Percentiles rank a stretch among this genome's conserved stretches.
These are phyloP conservation scores for Aspergillus felis DNA, from an alignment of 2,329 filamentous ascomycete species.

Conservation along the genomic window DNA sequence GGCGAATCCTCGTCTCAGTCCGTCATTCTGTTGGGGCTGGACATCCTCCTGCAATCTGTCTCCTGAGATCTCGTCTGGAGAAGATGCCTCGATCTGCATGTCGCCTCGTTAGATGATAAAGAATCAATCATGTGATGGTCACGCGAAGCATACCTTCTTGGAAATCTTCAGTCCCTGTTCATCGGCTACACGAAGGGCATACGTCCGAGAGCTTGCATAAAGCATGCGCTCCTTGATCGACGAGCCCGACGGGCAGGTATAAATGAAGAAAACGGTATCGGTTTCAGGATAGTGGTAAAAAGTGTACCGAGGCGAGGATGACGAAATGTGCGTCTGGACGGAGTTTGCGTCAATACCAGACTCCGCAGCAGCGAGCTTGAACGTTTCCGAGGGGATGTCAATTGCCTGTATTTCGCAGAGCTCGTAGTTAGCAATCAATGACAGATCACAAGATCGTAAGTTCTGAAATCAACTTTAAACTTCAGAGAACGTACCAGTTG, in stretches of 20 bases:
- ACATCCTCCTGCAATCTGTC: constrained; percentile 53
- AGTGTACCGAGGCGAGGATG: constrained; percentile 55
- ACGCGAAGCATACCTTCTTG: constrained; percentile 47
- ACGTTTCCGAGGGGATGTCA: constrained; percentile 49
- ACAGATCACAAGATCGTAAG: not conserved
- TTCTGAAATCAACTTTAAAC: not conserved
- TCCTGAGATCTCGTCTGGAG: constrained; percentile 55
- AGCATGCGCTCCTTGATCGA: constrained; percentile 65
- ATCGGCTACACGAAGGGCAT: constrained; percentile 52
- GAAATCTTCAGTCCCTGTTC: constrained; percentile 54
- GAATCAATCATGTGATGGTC: constrained; percentile 2
- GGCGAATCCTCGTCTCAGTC: constrained; percentile 53
- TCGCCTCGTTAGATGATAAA: constrained; percentile 16
- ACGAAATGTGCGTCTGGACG: constrained; percentile 48
- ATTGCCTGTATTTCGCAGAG: constrained; percentile 31
- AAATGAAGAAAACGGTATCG: constrained; percentile 56
- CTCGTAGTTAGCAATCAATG: constrained; percentile 18
- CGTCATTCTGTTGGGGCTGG: constrained; percentile 45
- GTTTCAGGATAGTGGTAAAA: constrained; percentile 55
- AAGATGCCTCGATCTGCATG: constrained; percentile 54
- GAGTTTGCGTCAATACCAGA: constrained; percentile 40
- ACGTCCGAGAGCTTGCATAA: constrained; percentile 56
- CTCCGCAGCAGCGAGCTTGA: constrained; percentile 49
- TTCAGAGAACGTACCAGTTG: constrained; percentile 45
- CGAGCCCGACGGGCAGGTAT: constrained; percentile 58